Evolutionary conservation across 1,139 yeast species (phyloP), one percentile per base, ranked within the genome.

Genomic region (Suhomyces anneliseae): DNA sequence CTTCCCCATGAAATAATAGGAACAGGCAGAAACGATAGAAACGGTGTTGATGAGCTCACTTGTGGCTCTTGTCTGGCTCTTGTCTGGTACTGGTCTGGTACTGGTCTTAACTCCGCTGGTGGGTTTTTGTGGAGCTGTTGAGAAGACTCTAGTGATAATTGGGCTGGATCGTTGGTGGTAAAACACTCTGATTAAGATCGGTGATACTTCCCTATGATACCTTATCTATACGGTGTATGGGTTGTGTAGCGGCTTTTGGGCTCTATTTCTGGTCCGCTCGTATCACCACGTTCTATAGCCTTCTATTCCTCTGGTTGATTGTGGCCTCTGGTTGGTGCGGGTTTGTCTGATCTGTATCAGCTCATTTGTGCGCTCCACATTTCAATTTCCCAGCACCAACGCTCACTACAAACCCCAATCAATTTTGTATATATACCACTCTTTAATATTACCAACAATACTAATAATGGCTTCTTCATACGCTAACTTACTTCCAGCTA

Each of bases 401-500:
- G 7, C 15, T 39, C 35, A 26, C 24, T 19, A 4, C 24, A 19
- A 19, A 14, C 15, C 24, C 24, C 24, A 19, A 6, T 6, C 24
- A 19, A 19, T 19, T 19, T 19, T 19, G 4, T 19, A 15, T 9
- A n/a, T n/a, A n/a, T n/a, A n/a, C 38, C 38, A 35, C 15, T 3
- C 26, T 8, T 8, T 11, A 14, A 11, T 15, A 35, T 15, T 15
- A 8, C 4, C 11, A 8, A 8, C 32, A 8, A 33, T 33, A 38
- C 4, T 12, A 37, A 27, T 31, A 8, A 49, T 47, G 51, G 43
- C 49, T 27, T 48, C 50, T 24, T 31, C 54, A 2, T 74, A 69
- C 64, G 77, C 79, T 15, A 79, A 85, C 58, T 76, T 88, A 36
- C 74, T 90, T 38, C 96, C 97, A 0, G 70, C 76, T 15, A 82